These are phyloP conservation scores for Phytophthora boehmeriae DNA, from an alignment of 352 stramenopile genomes.

Conservation along the genomic window DNA sequence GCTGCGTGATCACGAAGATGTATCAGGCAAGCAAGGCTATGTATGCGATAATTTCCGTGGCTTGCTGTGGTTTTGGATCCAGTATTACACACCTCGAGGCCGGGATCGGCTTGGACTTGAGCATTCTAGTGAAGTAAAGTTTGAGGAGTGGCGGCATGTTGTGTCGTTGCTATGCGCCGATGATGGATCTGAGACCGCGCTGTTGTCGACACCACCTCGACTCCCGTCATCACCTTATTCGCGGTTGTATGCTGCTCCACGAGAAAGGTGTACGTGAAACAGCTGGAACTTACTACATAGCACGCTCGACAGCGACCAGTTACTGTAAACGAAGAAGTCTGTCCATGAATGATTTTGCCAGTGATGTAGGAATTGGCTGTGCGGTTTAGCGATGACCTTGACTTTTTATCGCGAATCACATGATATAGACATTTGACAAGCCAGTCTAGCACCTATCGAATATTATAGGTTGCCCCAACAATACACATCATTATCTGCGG, in stretches of 20 bases:
- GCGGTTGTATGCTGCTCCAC: constrained; percentile 49
- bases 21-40: constrained; percentile 70
- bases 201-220: constrained; percentile 60
- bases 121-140: constrained; percentile 95
- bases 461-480: too few relatives aligned
- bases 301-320: too few relatives aligned
- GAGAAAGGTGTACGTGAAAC: constrained; percentile 29
- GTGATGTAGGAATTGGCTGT: too few relatives aligned
- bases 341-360: too few relatives aligned
- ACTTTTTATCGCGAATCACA: too few relatives aligned
- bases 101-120: constrained; percentile 94
- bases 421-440: too few relatives aligned
- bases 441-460: too few relatives aligned
- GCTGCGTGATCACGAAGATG: constrained; percentile 68
- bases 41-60: constrained; percentile 91
- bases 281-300: neutral
- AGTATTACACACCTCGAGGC: constrained; percentile 95
- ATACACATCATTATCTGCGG: too few relatives aligned
- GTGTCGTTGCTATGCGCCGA: constrained; percentile 92
- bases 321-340: too few relatives aligned
- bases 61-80: constrained; percentile 95
- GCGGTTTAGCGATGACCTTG: too few relatives aligned
- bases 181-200: constrained; percentile 86
- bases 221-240: constrained; percentile 77
- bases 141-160: constrained; percentile 93